These are phyloP conservation scores for Guadua angustifolia DNA, from an alignment of 176 grass and related monocot genomes.

Conservation along the genomic window DNA sequence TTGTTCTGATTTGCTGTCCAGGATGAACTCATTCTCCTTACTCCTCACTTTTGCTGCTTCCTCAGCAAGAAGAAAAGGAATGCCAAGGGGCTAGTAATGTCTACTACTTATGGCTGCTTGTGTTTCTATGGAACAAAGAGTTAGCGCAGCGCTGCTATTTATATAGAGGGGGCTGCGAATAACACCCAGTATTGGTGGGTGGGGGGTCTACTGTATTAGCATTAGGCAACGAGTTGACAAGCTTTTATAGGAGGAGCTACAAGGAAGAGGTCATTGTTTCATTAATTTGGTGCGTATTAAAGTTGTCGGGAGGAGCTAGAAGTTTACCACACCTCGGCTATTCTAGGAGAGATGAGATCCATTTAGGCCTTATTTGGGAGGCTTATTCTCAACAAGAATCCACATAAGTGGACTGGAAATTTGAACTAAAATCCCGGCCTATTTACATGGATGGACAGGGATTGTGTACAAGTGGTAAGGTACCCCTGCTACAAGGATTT, in stretches of 20 bases:
- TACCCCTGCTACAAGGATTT: not conserved
- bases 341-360: not conserved
- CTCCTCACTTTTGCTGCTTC: not conserved
- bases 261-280: conserved; percentile 24
- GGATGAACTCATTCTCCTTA: conserved; percentile 53
- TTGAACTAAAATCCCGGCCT: too few relatives aligned
- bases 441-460: too few relatives aligned
- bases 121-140: conserved; percentile 49
- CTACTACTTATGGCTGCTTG: conserved; percentile 37
- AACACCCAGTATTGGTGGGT: conserved; percentile 32
- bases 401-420: too few relatives aligned
- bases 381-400: too few relatives aligned
- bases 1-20: conserved; percentile 77
- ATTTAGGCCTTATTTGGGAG: conserved; percentile 2
- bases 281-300: conserved; percentile 10
- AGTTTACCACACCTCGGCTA: conserved; percentile 22
- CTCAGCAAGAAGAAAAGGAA: conserved; percentile 30
- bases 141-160: conserved; percentile 53
- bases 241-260: conserved; percentile 33
- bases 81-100: conserved; percentile 11
- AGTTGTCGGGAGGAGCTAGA: conserved; percentile 26
- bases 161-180: conserved; percentile 54
- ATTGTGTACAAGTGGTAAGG: not conserved
- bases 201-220: conserved; percentile 10
- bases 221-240: conserved; percentile 39